Conservation (phyloP, 2,329 filamentous ascomycete genomes). For the Ilyonectria destructans region DNA sequence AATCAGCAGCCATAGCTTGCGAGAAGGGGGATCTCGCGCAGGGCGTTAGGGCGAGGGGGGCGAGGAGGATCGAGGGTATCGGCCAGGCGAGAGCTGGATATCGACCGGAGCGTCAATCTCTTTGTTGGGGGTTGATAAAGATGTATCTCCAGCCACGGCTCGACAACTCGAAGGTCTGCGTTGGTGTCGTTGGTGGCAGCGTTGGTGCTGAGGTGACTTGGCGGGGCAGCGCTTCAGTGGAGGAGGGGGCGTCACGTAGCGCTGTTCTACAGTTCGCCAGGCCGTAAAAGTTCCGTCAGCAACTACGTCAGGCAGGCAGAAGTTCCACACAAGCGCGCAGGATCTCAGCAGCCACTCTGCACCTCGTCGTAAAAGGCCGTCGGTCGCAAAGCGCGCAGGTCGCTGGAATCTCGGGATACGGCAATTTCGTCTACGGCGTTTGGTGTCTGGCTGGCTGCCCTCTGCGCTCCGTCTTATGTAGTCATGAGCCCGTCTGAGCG, state of each 20-base stretch:
- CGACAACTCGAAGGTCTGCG: constrained; percentile 21
- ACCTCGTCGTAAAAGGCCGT: constrained; percentile 3
- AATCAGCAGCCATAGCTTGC: constrained; percentile 50
- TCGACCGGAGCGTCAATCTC: constrained; percentile 30
- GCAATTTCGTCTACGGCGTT: constrained; percentile 2
- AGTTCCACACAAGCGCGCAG: neutral
- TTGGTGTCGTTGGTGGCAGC: constrained; percentile 11
- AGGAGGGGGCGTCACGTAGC: constrained; percentile 4
- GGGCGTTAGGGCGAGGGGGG: constrained; percentile 13
- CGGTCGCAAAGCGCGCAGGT: neutral
- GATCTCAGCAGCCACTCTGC: neutral
- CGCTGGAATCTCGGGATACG: constrained; percentile 4
- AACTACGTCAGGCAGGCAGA: neutral
- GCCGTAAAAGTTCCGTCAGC: neutral
- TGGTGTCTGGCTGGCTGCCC: neutral
- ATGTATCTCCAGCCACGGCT: constrained; percentile 27
- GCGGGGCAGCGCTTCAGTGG: constrained; percentile 44
- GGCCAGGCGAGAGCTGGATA: neutral
- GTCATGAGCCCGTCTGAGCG: constrained; percentile 25
- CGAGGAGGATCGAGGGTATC: constrained; percentile 12
- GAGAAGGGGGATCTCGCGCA: constrained; percentile 28
- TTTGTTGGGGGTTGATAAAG: constrained; percentile 31
- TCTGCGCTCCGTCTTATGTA: constrained; percentile 24
- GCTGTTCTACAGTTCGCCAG: constrained; percentile 24
- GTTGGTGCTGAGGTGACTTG: constrained; percentile 26